Evolutionary conservation across 495 filamentous ascomycete genomes (phyloP), one percentile per base, ranked within the genome.

Genomic region (Lepraria neglecta): DNA sequence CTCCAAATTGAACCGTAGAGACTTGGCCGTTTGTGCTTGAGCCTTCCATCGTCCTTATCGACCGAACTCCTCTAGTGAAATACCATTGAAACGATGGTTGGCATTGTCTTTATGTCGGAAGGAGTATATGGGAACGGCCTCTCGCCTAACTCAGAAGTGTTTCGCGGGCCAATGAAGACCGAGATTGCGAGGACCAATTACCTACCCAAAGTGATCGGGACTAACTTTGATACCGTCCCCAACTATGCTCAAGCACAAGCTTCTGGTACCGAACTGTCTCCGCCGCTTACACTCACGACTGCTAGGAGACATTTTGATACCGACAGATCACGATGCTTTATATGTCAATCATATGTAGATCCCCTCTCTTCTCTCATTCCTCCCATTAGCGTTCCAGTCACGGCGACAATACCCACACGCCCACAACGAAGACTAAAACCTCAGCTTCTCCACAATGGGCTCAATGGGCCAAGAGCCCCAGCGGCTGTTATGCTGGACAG

Each of bases 401-500:
- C 4, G 3, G 17, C n/a, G 0, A 21, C n/a, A 46, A 46, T 0
- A 47, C 6, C n/a, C 12, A 47, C 7, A 21, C n/a, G 1, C n/a
- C n/a, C 45, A 47, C 7, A 21, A 47, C 44, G 24, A 47, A 24
- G 45, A 24, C n/a, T 11, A n/a, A 24, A 11, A 47, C 0, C 6
- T 24, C 45, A 21, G 0, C 44, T 46, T 21, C n/a, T 46, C 4
- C 44, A 47, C n/a, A 3, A 47, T 47, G 45, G 45, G 45, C 6
- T 47, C 45, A 11, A 4, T 3, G 2, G n/a, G 17, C 6, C 1
- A 21, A 33, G 50, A 53, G 27, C 56, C 56, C 9, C 38, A 12
- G 28, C 56, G 56, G 7, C 45, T 60, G 3, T 58, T 72, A 28
- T 67, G 68, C 57, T 68, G 68, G 65, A 78, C 75, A 21, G 70